Base-by-base conservation (phyloP, 805 yeast species). In the Wickerhamomyces mucosus region DNA sequence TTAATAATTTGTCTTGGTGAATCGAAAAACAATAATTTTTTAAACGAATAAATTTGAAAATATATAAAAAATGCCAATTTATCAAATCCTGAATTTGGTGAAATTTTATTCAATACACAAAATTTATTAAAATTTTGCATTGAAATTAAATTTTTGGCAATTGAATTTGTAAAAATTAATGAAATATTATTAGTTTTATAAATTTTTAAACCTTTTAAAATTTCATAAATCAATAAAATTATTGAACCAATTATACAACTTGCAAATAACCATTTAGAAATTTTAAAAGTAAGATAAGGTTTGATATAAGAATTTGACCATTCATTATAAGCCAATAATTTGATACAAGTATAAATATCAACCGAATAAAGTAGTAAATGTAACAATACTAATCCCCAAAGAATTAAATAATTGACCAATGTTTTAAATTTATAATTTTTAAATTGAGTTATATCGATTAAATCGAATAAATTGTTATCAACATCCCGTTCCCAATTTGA, bases 1-100 rank as follows among this genome's bases (percentile, higher is more conserved):
- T 85, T 85, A 39, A 85, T 70, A 2, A 82, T 77, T 55, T 85
- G 95, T 55, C 96, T 72, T 16, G 96, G 96, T 13, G 86, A 67
- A 43, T 85, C 95, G 0, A 94, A 86, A 27, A 82, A 59, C 8
- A 84, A 45, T 42, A 84, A 66, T 27, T 72, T 59, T 11, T 80
- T 45, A 41, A 73, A 78, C 32, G 72, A 70, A 43, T 79, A 77
- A 32, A 79, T 58, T 29, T 81, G 75, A 40, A 70, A 71, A 53
- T 72, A 82, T 3, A 76, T 66, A 41, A 69, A 69, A 39, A 84
- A 72, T 8, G 84, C 71, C 31, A 76, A 53, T 67, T 78, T 75
- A 42, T 83, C 92, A 42, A 71, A 71, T 24, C 69, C 67, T 15
- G 65, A 65, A 24, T 72, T 60, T n/a, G 77, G 82, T 24, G 82